Conservation (phyloP, 768 basidiomycete species). For the Lactarius quietus region DNA sequence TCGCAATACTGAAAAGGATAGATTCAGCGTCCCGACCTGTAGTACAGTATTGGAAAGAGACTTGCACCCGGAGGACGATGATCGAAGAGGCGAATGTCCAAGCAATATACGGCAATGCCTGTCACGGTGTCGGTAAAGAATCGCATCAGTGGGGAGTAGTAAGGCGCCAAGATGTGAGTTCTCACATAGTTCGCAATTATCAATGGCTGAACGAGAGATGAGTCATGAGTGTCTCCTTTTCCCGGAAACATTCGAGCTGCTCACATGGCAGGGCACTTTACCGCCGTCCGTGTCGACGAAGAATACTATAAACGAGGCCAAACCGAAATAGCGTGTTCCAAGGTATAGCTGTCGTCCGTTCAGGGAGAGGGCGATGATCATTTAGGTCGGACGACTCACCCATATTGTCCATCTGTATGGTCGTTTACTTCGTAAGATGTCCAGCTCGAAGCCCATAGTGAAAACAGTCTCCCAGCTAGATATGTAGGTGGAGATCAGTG, state of each 20-base stretch:
- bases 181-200: background rate
- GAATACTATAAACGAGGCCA: background rate
- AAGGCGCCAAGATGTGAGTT: background rate
- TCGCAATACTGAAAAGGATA: background rate
- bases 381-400: background rate
- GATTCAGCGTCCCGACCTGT: background rate
- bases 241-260: background rate
- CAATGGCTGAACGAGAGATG: background rate
- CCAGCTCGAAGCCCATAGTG: background rate
- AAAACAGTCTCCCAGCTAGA: background rate
- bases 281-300: background rate
- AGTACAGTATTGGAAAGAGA: background rate
- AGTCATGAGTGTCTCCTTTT: background rate
- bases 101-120: background rate
- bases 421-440: constrained; percentile 10
- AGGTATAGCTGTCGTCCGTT: constrained; percentile 10
- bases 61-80: constrained; percentile 5
- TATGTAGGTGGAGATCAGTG: background rate
- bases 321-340: constrained; percentile 12
- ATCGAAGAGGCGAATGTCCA: constrained; percentile 6
- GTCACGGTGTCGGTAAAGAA: background rate
- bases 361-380: background rate
- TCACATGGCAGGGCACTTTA: background rate
- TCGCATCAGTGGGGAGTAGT: background rate
- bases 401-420: constrained; percentile 5